Evolutionary conservation across 345 rosid genomes (phyloP), one percentile per base, ranked within the genome.

Genomic region (Ricinus communis): DNA sequence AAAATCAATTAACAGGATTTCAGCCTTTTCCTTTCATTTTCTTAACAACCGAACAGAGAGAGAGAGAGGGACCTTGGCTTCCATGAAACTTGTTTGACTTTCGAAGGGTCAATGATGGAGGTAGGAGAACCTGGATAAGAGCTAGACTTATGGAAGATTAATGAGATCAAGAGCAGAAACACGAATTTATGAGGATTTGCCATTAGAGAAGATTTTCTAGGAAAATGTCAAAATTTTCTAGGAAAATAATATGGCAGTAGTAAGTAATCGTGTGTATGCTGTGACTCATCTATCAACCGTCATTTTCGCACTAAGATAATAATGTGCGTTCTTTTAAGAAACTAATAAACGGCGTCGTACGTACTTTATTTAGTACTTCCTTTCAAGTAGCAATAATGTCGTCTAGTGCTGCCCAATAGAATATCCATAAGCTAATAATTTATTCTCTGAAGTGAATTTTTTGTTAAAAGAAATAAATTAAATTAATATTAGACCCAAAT

Each of bases 51-150:
- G 4, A 71, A 58, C 10, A 43, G 65, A 51, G 4, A 8, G 30
- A 24, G 53, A 72, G 62, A 65, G 27, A 15, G 56, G 53, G 59
- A 93, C 97, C 97, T 91, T 60, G 96, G 98, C 68, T 87, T 89
- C 85, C 87, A 88, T 4, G 97, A 93, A 65, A 93, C 69, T 36
- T 93, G 98, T 81, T 81, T 93, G 88, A 86, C 96, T 86, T 87
- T 90, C 19, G 90, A 76, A 43, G 97, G 96, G 71, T 91, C 85
- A 81, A 94, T 78, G 57, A 91, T 74, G 77, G 95, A 83, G 79
- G 81, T 80, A 6, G 92, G 82, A 60, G 93, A 76, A 68, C 74
- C 84, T 36, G 88, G 80, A 71, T 72, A 74, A 3, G 85, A 85
- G 82, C 71, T 70, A 0, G 81, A 78, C 58, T 70, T 71, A 33